Conservation (phyloP, 345 rosid species). For the Gossypium ekmanianum region DNA sequence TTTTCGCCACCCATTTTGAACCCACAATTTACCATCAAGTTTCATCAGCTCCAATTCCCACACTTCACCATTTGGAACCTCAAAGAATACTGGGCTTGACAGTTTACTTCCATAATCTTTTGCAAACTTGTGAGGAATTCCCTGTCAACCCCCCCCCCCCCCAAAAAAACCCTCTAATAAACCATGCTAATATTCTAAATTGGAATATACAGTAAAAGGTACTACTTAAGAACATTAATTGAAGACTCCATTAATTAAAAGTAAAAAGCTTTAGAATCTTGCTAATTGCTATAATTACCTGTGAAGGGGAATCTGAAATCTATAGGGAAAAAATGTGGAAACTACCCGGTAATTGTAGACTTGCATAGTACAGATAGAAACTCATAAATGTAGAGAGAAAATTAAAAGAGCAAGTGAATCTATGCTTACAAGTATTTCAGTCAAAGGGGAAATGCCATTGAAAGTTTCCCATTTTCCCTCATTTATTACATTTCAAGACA, state of each 20-base stretch:
- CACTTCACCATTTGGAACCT: conserved; percentile 22
- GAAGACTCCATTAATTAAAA: not conserved
- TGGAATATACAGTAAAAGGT: not conserved
- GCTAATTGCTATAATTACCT: not conserved
- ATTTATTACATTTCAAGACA: not conserved
- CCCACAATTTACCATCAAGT: conserved; percentile 19
- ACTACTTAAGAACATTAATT: not conserved
- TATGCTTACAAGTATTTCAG: not conserved
- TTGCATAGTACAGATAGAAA: not conserved
- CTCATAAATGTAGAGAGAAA: not conserved
- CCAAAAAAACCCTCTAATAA: not conserved
- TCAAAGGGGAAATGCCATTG: not conserved
- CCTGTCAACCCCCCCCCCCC: conserved; percentile 9
- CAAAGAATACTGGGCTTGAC: not conserved
- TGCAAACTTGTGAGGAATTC: conserved; percentile 24
- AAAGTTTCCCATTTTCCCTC: not conserved
- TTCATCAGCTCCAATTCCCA: conserved; percentile 27
- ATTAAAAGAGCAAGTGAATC: not conserved
- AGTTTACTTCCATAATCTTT: conserved; percentile 17
- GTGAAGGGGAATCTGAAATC: not conserved
- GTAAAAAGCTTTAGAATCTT: not conserved
- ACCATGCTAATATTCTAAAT: not conserved
- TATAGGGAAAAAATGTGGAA: not conserved
- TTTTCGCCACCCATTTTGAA: conserved; percentile 27
- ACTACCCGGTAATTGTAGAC: not conserved